Evolutionary conservation across 176 grass and related monocot species (phyloP).

Genomic region (Neostapfia colusana): DNA sequence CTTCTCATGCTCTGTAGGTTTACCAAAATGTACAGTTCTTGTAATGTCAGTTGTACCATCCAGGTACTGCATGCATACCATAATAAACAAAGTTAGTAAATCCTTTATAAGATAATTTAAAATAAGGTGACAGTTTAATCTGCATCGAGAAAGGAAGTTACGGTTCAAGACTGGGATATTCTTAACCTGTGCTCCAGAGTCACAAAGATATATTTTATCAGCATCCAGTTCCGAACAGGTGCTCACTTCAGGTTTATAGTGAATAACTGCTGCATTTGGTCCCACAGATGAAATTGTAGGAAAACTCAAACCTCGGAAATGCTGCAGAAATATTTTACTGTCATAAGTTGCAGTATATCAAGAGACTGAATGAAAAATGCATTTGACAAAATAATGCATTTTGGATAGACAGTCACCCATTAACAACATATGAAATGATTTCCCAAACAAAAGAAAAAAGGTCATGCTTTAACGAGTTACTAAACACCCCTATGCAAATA

Average conservation of each 20-base stretch:
- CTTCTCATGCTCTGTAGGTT: constrained; percentile 91
- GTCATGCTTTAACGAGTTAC: constrained; percentile 7
- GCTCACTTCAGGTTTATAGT: constrained; percentile 77
- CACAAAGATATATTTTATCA: constrained; percentile 97
- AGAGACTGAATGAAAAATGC: not conserved
- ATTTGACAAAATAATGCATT: constrained; percentile 17
- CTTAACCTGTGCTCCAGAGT: constrained; percentile 92
- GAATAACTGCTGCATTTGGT: constrained; percentile 93
- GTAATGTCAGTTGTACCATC: constrained; percentile 99
- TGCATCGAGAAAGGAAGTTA: constrained; percentile 1
- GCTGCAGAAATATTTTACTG: constrained; percentile 55
- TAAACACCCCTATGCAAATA: too few relatives aligned
- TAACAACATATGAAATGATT: constrained; percentile 8
- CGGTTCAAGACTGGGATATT: constrained; percentile 28
- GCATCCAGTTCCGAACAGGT: constrained; percentile 90
- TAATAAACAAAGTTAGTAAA: constrained; percentile 32
- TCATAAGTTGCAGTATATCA: constrained; percentile 28
- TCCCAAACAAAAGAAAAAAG: not conserved
- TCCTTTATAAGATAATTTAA: constrained; percentile 2
- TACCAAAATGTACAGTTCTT: constrained; percentile 97
- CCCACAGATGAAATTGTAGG: constrained; percentile 99
- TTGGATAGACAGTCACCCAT: not conserved
- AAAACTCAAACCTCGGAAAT: constrained; percentile 92
- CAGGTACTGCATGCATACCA: constrained; percentile 61
- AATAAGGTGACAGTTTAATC: not conserved